Evolutionary conservation across 306 rosid species (phyloP), one percentile per base, ranked within the genome.

Genomic region (Corylus heterophylla): DNA sequence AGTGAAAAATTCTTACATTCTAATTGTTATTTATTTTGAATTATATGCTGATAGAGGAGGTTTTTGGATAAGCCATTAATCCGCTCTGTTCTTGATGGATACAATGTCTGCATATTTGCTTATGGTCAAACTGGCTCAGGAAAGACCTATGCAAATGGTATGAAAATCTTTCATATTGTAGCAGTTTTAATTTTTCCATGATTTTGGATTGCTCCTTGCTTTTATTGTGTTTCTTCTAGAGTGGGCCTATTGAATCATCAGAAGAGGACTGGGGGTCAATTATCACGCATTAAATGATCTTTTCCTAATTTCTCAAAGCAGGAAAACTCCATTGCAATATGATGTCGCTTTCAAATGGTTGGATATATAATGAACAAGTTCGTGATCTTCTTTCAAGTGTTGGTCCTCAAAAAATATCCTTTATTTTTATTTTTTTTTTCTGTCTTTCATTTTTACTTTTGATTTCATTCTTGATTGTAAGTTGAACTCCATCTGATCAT

Each of bases 61-160:
- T 95, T 90, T 83, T 47, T 88, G 75, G 99, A 95, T 79, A 95
- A 83, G 73, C 99, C 98, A 1, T 85, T 95, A 68, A 87, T 95
- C 84, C 94, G 98, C 54, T 93, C 98, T 77, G 98, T 95, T 61
- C 96, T 95, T 63, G 99, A 95, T 72, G 99, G 99, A 73, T 95
- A 89, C 87, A 93, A 90, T 86, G 99, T 95, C 73, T 95, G 99
- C 80, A 95, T 95, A 93, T 95, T 95, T 90, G 99, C 99, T 29
- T 95, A 95, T 76, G 99, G 99, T 79, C 99, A 95, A 88, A 95
- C 99, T 79, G 99, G 99, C 69, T 91, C 99, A 5, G 99, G 99
- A 79, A 95, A 95, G 88, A 95, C 99, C 10, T 90, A 91, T 76
- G 93, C 99, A n/a, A 7, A 95, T 95, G 99, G 99, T 95, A 91